Evolutionary conservation across 805 yeast genomes (phyloP).

Genomic region (Hanseniaspora opuntiae): DNA sequence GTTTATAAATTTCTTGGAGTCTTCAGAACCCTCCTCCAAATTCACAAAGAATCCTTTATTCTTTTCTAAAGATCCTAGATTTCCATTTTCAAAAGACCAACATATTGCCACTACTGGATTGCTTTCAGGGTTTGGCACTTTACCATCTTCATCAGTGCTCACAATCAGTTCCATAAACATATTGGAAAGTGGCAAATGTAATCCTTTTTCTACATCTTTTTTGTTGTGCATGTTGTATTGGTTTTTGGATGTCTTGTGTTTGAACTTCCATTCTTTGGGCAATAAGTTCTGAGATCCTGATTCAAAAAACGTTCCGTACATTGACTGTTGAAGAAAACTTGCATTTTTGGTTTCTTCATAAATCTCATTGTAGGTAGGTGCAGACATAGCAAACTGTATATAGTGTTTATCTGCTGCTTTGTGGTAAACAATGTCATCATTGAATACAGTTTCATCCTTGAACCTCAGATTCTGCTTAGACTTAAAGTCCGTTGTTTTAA

Average conservation of each 20-base stretch:
- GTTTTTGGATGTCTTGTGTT: neutral
- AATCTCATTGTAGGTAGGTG: slow-evolving; percentile 38
- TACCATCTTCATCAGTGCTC: neutral
- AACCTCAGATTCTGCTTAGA: slow-evolving; percentile 13
- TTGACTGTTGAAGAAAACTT: neutral
- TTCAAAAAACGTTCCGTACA: slow-evolving; percentile 5
- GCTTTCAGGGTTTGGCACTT: neutral
- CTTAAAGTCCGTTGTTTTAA: neutral
- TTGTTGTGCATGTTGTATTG: neutral
- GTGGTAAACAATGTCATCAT: slow-evolving; percentile 1
- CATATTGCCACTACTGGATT: neutral
- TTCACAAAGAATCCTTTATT: slow-evolving; percentile 3
- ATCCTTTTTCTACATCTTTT: neutral
- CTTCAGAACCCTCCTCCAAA: slow-evolving; percentile 10
- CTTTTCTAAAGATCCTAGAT: slow-evolving; percentile 1
- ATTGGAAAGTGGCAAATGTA: slow-evolving; percentile 1
- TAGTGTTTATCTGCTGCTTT: slow-evolving; percentile 2
- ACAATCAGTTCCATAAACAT: slow-evolving; percentile 1
- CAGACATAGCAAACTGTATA: slow-evolving; percentile 35
- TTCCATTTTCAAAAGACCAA: slow-evolving; percentile 5
- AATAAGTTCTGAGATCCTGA: slow-evolving; percentile 5
- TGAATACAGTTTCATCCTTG: slow-evolving; percentile 16
- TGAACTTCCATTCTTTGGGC: slow-evolving; percentile 6
- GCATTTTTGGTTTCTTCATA: neutral
- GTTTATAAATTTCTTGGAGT: slow-evolving; percentile 7